These are phyloP conservation scores for Diaporthe capsici DNA, from an alignment of 2,329 filamentous ascomycete species.

Conservation along the genomic window DNA sequence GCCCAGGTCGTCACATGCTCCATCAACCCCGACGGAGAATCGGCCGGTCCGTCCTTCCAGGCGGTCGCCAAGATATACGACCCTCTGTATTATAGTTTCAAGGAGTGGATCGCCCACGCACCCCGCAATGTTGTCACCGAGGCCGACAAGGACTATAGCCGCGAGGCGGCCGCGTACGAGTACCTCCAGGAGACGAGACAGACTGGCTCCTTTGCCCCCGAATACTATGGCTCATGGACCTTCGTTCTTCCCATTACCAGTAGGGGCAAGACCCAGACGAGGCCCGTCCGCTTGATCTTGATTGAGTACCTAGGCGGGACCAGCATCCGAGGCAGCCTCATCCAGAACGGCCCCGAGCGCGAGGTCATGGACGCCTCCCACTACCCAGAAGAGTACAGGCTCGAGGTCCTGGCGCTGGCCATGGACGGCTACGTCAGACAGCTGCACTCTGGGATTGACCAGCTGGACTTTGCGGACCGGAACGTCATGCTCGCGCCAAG, in stretches of 20 bases:
- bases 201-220: neutral
- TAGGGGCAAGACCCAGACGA: neutral
- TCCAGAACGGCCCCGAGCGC: neutral
- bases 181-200: neutral
- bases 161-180: constrained; percentile 11
- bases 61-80: constrained; percentile 21
- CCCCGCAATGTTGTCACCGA: neutral
- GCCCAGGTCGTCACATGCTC: constrained; percentile 9
- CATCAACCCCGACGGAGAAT: neutral
- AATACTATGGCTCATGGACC: constrained; percentile 3
- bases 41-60: neutral
- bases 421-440: constrained; percentile 17
- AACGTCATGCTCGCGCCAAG: constrained; percentile 5
- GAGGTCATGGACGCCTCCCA: neutral
- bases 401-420: constrained; percentile 8
- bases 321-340: neutral
- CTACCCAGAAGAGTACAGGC: neutral
- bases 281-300: neutral
- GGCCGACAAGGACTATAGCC: constrained; percentile 9
- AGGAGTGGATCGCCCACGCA: neutral
- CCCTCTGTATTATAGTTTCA: neutral
- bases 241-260: neutral
- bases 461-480: constrained; percentile 12
- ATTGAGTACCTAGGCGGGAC: neutral
- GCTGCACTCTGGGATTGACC: constrained; percentile 7